Base-by-base conservation (phyloP, 352 stramenopile genomes). In the Elongisporangium anandrum region DNA sequence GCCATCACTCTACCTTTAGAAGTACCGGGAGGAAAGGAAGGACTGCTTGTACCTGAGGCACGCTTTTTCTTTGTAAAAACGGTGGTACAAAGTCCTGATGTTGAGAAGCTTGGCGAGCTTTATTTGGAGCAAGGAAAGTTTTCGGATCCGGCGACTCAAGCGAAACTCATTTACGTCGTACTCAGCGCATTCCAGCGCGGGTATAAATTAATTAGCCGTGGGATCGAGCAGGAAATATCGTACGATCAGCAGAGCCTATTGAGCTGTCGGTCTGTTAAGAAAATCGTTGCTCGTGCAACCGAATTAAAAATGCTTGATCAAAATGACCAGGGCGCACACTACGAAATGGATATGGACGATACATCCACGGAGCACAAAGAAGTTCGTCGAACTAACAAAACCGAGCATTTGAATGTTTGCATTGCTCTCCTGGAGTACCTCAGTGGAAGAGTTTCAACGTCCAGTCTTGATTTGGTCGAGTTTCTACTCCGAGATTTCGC, bases 61-160 rank as follows among this genome's bases (percentile, higher is more conserved):
- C 59, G 63, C 1, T 83, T 69, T 26, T 79, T 78, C 34, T 90
- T 90, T 39, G 63, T 61, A 55, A 60, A 61, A 5, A 17, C 88
- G 9, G 52, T 64, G 3, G 53, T 90, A 0, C 63, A 72, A 22
- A 54, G 22, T 0, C 76, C 77, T 15, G 75, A 84, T 38, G 53
- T 85, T 19, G 60, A 75, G 10, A 59, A 64, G 10, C 21, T 88
- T n/a, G 64, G 69, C 2, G 81, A 87, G 50, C 75, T 74, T 17
- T 63, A 73, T 49, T 54, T 90, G 17, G 52, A 72, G 13, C 49
- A 71, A 20, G 24, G 57, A 8, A 67, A 61, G 41, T 84, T 90
- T 56, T 45, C 73, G 4, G 52, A 85, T 34, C 38, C 75, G 0
- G 34, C 29, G 12, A 20, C n/a, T 2, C 58, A 88, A 3, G 59